Evolutionary conservation across 371 early-diverging fungal genomes (phyloP), one percentile per base, ranked within the genome.

Genomic region (Mortierella sp.): DNA sequence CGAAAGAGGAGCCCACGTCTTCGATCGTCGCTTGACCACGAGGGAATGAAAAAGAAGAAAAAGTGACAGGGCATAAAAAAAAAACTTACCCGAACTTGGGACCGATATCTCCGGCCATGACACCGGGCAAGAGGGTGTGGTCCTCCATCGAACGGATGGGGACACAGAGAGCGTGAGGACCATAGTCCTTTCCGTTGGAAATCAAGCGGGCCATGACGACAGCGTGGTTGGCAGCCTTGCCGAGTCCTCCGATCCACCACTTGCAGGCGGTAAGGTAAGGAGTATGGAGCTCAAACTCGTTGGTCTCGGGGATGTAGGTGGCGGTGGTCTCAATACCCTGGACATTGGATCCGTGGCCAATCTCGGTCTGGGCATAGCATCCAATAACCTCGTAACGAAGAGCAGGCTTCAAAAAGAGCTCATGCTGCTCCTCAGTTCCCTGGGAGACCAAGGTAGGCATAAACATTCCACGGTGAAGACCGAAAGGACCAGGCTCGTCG

Each of bases 191-290:
- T 72, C 94, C 94, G 70, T 93, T 91, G 55, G 96, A 93, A 43
- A 96, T 89, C 31, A 96, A 90, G 76, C 94, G 94, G n/a, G 97
- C 97, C 89, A 94, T 94, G n/a, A 97, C 96, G 10, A 95, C 88
- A 50, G 95, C 91, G 79, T 97, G 97, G 16, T 96, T 96, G 59
- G 97, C 97, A 34, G 94, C 92, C 75, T 93, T 93, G 40, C 95
- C 91, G 14, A 96, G 93, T 70, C 98, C 98, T 78, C 98, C 98
- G 78, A 98, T 97, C 98, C 98, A 98, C 98, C 98, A 98, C 90
- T 96, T 98, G 78, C 96, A 95, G 16, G 98, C 95, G 8, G 97
- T 96, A 43, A 98, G 81, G 24, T 94, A 94, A 14, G 98, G 98
- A 5, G 98, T 96, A 86, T 98, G 97, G 78, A 98, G 94, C 75